Percentiles rank a stretch among this genome's conserved stretches.
Evolutionary conservation across 108 stramenopile genomes (phyloP).

Genomic region (Skeletonema tropicum): DNA sequence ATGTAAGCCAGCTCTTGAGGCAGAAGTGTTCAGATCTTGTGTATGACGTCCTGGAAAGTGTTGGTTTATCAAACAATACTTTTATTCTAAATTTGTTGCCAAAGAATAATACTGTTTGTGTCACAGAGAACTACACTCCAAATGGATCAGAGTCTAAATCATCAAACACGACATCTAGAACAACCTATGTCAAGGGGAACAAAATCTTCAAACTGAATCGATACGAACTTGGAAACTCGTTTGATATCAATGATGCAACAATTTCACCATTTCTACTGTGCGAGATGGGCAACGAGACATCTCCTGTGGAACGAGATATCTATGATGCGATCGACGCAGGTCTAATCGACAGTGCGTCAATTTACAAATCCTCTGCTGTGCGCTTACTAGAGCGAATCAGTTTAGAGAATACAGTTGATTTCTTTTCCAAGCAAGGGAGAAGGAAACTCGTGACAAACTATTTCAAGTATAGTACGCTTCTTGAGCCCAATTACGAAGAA

Average conservation of each 20-base stretch:
- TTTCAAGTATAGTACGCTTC: conserved; percentile 64
- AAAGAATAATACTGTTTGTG: not conserved
- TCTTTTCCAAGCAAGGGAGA: conserved; percentile 62
- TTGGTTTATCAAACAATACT: conserved; percentile 20
- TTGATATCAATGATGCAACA: conserved; percentile 21
- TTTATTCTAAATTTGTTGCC: conserved; percentile 3
- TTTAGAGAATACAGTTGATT: conserved; percentile 75
- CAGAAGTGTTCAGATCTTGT: not conserved
- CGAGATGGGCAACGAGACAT: conserved; percentile 19
- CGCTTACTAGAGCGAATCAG: conserved; percentile 77
- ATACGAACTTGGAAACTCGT: conserved; percentile 12
- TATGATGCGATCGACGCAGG: conserved; percentile 17
- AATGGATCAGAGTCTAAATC: not conserved
- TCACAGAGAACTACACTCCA: not conserved
- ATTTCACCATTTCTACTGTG: not conserved
- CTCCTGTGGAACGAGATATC: conserved; percentile 42
- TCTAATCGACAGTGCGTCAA: not conserved
- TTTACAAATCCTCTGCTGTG: conserved; percentile 31
- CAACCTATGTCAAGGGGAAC: conserved; percentile 24
- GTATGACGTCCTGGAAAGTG: conserved; percentile 12
- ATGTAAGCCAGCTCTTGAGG: not conserved
- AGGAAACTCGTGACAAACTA: conserved; percentile 53
- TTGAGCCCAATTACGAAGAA: conserved; percentile 85
- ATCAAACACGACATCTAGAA: not conserved
- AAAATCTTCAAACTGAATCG: conserved; percentile 64